Evolutionary conservation across 1,284 basidiomycete genomes (phyloP), one percentile per base, ranked within the genome.

Genomic region (Cryptococcus jaspeensis): DNA sequence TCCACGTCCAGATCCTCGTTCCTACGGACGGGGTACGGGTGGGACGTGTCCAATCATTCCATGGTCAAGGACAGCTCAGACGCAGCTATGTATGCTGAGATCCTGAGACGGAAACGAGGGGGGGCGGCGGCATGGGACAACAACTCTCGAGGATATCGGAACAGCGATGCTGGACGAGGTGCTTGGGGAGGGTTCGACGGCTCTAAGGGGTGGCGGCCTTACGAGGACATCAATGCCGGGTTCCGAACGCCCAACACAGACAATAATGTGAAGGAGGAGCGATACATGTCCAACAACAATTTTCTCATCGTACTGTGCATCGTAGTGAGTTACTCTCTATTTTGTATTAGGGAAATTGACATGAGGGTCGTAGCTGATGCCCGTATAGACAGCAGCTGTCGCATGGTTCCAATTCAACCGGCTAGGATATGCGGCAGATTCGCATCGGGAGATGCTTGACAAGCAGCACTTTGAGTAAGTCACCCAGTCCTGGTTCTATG

Each of bases 1-100:
- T 60, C 67, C 1, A 57, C 62, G 4, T 60, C 65, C 1, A 64
- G 74, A 50, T 54, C 53, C n/a, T 41, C 56, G 2, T 78, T 72
- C 61, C 61, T 74, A 3, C 64, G 67, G 39, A 72, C 70, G 4
- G 74, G 74, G 3, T 67, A 71, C 40, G 76, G 76, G 7, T 78
- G 76, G 76, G 52, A 45, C n/a, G 7, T 49, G 37, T 11, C 39
- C 23, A 37, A 32, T 9, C 45, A n/a, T 43, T 32, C 22, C 39
- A 32, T 52, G 28, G 12, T 32, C 40, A 44, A 8, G 28, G 28
- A 32, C 28, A 32, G 43, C 52, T 6, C 58, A 58, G 25, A 70
- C 67, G 67, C 58, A 60, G 40, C 22, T 13, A 42, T 42, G 22
- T 42, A 22, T 16, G 66, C 66, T 3, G 67, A 70, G 38, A 62